These are phyloP conservation scores for peach (Prunus persica) DNA, from an alignment of 306 rosid genomes.

Conservation along the genomic window DNA sequence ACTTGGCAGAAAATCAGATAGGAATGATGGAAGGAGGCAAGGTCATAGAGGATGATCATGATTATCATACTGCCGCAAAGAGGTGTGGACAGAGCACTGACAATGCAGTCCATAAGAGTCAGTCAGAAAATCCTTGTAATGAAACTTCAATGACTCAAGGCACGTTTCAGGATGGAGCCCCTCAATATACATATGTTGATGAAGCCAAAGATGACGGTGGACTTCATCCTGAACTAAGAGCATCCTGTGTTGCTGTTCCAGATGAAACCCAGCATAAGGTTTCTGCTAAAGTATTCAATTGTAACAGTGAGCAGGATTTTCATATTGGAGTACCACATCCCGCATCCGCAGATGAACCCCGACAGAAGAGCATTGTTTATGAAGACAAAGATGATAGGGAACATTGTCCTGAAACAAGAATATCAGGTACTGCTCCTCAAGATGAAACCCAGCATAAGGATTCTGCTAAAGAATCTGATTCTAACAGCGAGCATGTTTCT, in stretches of 20 bases:
- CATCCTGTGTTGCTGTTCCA: constrained; percentile 15
- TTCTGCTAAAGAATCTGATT: constrained; percentile 9
- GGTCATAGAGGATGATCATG: constrained; percentile 23
- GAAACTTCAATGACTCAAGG: constrained; percentile 1
- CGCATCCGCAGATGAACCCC: constrained; percentile 25
- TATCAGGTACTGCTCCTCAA: constrained; percentile 13
- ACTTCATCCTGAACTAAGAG: constrained; percentile 18
- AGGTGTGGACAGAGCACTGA: constrained; percentile 16
- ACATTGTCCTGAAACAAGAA: constrained; percentile 14
- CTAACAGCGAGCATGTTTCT: constrained; percentile 27
- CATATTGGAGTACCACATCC: constrained; percentile 21
- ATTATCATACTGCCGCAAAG: constrained; percentile 26
- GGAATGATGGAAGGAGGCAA: constrained; percentile 1
- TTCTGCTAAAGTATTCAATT: constrained; percentile 10
- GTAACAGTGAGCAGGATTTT: constrained; percentile 28
- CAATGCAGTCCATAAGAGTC: constrained; percentile 18
- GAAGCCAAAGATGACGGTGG: neutral
- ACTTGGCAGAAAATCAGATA: constrained; percentile 16
- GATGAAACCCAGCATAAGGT: constrained; percentile 10
- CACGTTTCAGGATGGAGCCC: neutral
- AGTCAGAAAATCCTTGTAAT: constrained; percentile 21
- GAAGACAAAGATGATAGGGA: neutral
- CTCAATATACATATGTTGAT: neutral
- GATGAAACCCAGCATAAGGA: constrained; percentile 8
- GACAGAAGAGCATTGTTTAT: constrained; percentile 3